phyloP scores from a whole-genome alignment of 495 filamentous ascomycete species.

The Xylaria flabelliformis region DNA sequence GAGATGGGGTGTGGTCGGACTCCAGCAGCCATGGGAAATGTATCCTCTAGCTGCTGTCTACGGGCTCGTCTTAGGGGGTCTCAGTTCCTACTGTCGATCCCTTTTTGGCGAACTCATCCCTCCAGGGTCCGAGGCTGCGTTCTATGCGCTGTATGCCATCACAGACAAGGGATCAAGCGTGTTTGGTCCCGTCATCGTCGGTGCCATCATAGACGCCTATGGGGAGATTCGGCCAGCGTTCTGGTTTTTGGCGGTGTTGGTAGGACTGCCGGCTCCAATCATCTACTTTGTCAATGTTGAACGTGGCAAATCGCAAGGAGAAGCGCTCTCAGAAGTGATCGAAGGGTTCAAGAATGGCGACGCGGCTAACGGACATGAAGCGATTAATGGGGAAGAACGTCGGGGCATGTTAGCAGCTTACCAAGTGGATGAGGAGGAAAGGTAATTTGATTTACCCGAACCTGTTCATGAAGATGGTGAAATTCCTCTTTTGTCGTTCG shows the following conservation, averaged over 20 bases:
- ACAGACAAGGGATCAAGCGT: constrained; percentile 96
- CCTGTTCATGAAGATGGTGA: background rate
- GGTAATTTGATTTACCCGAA: constrained; percentile 4
- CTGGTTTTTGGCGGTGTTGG: constrained; percentile 84
- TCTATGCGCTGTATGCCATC: constrained; percentile 95
- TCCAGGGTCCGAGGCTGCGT: constrained; percentile 91
- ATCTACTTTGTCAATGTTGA: constrained; percentile 91
- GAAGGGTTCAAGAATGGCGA: constrained; percentile 57
- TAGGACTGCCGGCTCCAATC: constrained; percentile 81
- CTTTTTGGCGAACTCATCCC: constrained; percentile 92
- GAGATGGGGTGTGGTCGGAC: constrained; percentile 75
- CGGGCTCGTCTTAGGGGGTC: constrained; percentile 88
- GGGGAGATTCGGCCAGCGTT: constrained; percentile 94
- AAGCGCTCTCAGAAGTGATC: constrained; percentile 70
- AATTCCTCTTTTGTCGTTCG: constrained; percentile 1
- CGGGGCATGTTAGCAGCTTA: constrained; percentile 44
- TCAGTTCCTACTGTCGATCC: constrained; percentile 93
- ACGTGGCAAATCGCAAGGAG: constrained; percentile 79
- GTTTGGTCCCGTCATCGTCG: constrained; percentile 94
- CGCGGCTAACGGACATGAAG: constrained; percentile 27
- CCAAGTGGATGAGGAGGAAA: constrained; percentile 40
- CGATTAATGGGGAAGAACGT: constrained; percentile 34
- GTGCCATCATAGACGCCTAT: constrained; percentile 84
- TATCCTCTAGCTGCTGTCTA: constrained; percentile 90
- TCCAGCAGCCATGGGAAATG: constrained; percentile 97